Evolutionary conservation across 257 asterid species (phyloP).

Genomic region (Gentiana macrophylla): DNA sequence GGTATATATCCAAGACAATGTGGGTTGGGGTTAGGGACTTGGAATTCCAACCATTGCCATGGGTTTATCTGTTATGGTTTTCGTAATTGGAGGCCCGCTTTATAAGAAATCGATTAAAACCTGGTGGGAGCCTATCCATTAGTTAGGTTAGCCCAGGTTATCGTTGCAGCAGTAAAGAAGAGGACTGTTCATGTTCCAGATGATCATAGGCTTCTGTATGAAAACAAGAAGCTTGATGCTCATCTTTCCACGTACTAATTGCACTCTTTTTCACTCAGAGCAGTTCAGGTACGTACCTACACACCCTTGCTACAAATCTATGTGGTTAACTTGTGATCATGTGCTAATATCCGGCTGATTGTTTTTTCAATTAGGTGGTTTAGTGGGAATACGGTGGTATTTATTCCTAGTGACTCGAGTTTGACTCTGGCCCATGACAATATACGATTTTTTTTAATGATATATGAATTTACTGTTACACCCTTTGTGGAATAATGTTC

Average conservation of each 20-base stretch:
- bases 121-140: conserved; percentile 71
- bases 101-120: conserved; percentile 44
- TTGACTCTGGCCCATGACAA: no score
- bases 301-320: no score
- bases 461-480: no score
- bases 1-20: conserved; percentile 76
- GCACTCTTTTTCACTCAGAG: no score
- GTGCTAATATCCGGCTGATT: no score
- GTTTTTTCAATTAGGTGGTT: no score
- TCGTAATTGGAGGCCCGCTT: conserved; percentile 43
- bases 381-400: no score
- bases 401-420: no score
- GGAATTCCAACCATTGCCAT: conserved; percentile 79
- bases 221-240: conserved; percentile 53
- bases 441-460: no score
- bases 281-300: no score
- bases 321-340: no score
- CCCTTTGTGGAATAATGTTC: no score
- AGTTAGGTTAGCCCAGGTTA: conserved; percentile 49
- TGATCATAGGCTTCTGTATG: conserved; percentile 32
- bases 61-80: conserved; percentile 43
- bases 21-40: conserved; percentile 87
- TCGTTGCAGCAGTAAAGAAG: conserved; percentile 56
- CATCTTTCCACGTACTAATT: background rate
- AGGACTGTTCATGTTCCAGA: conserved; percentile 24